Evolutionary conservation across 345 rosid species (phyloP), one percentile per base, ranked within the genome.

Genomic region (Pelargonium nanum): DNA sequence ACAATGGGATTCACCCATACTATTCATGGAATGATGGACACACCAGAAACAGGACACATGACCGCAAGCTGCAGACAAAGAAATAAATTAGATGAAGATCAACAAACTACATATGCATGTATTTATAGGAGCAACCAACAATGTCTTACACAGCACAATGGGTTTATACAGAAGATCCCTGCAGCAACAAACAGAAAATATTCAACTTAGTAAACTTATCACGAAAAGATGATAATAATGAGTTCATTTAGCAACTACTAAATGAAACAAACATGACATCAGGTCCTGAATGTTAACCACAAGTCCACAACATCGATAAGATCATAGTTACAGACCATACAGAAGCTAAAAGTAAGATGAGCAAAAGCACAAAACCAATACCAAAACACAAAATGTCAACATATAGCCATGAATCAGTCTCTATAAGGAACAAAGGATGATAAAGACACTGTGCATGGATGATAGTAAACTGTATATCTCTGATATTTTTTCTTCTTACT

Each of bases 11-110:
- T 79, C 64, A 0, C 56, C 24, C 19, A 5, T 1, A 19, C 44
- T 1, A 58, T 13, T 74, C 98, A 92, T 92, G 1, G 91, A 86
- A 19, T 26, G 62, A 59, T 83, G 78, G 5, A 86, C 93, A 44
- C 98, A 92, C 98, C 96, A 92, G 68, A 92, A 92, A 80, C 98
- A 88, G 58, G 96, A 79, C 21, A 91, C 40, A 59, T 86, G 96
- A 59, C 96, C 98, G 77, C 98, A 91, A 53, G 81, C 98, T 91
- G 74, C 79, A 60, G 4, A 15, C 19, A 58, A 51, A 26, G 62
- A 24, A 57, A 56, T 20, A 59, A 28, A 22, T 45, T 16, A 69
- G 8, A 20, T 26, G 62, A n/a, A 50, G 21, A 22, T 2, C 1
- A 6, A 22, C 19, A 65, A 48, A 21, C 25, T 21, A 5, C 55